Evolutionary conservation across 2,329 filamentous ascomycete species (phyloP).

Genomic region (Alternaria atra): DNA sequence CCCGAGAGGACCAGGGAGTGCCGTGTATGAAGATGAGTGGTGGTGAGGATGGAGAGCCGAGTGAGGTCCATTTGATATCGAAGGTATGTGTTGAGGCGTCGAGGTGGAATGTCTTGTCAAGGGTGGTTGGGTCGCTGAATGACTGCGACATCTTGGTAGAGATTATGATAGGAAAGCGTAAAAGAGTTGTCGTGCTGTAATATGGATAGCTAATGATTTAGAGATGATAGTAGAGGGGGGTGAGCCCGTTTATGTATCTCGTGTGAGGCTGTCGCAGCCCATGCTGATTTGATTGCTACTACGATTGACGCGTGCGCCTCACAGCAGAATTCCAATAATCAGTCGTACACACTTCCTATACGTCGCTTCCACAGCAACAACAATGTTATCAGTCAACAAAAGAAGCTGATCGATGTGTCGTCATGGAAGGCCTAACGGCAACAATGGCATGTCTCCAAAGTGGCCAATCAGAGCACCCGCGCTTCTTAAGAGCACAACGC

Average conservation of each 20-base stretch:
- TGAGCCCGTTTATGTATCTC: background rate
- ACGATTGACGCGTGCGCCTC: background rate
- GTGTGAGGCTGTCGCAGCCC: background rate
- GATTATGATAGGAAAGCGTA: background rate
- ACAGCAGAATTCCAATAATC: background rate
- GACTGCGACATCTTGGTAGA: background rate
- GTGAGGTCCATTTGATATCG: constrained; percentile 24
- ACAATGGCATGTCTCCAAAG: background rate
- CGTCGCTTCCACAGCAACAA: constrained; percentile 4
- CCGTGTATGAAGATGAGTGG: constrained; percentile 33
- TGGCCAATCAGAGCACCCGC: background rate
- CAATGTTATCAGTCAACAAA: background rate
- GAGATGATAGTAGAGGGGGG: background rate
- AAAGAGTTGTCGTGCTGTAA: rapidly evolving
- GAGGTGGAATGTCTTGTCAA: constrained; percentile 15
- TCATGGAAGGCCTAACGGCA: background rate
- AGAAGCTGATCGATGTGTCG: background rate
- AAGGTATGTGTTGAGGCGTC: constrained; percentile 21
- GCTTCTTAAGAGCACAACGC: background rate
- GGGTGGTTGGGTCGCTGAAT: background rate
- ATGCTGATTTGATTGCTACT: background rate
- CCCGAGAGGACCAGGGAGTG: constrained; percentile 35
- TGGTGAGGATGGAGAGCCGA: constrained; percentile 16
- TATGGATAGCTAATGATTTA: background rate
- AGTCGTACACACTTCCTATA: background rate